Conservation (phyloP, 163 green algal species). For the Prototheca cutis region DNA sequence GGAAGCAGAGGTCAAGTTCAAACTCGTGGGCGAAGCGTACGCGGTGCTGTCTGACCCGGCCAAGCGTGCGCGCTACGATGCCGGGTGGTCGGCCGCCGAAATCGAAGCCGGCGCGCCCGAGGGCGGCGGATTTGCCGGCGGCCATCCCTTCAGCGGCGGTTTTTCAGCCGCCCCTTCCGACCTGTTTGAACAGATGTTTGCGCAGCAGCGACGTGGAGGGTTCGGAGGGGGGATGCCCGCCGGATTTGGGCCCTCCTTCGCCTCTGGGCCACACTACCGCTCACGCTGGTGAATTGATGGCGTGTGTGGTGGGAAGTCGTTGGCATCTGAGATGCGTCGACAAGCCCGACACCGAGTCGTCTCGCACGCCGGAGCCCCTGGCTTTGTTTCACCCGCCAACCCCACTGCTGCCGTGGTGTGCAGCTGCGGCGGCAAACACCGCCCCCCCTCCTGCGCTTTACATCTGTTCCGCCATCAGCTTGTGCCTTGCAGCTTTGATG, state of each 20-base stretch:
- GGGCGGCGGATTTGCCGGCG: not conserved
- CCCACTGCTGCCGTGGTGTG: too few relatives aligned
- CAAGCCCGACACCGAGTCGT: too few relatives aligned
- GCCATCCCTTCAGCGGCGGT: not conserved
- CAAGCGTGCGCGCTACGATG: conserved; percentile 65
- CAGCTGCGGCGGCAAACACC: too few relatives aligned
- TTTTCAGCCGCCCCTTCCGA: not conserved
- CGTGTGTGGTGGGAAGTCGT: too few relatives aligned
- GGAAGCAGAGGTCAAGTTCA: conserved; percentile 79
- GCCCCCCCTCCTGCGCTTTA: too few relatives aligned
- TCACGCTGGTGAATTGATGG: not conserved
- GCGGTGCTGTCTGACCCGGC: conserved; percentile 76
- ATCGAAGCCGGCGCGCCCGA: conserved; percentile 13
- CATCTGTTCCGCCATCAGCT: too few relatives aligned
- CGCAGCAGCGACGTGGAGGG: not conserved
- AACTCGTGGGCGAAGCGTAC: conserved; percentile 79
- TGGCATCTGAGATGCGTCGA: too few relatives aligned
- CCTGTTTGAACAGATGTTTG: not conserved
- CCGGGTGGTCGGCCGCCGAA: conserved; percentile 26
- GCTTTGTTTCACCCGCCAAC: too few relatives aligned
- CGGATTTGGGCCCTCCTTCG: not conserved
- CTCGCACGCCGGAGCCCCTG: too few relatives aligned
- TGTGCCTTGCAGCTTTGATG: too few relatives aligned
- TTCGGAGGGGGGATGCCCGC: too few relatives aligned
- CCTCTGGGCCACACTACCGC: not conserved